These are phyloP conservation scores for Colletotrichum costaricense DNA, from an alignment of 2,329 filamentous ascomycete species.

Conservation along the genomic window DNA sequence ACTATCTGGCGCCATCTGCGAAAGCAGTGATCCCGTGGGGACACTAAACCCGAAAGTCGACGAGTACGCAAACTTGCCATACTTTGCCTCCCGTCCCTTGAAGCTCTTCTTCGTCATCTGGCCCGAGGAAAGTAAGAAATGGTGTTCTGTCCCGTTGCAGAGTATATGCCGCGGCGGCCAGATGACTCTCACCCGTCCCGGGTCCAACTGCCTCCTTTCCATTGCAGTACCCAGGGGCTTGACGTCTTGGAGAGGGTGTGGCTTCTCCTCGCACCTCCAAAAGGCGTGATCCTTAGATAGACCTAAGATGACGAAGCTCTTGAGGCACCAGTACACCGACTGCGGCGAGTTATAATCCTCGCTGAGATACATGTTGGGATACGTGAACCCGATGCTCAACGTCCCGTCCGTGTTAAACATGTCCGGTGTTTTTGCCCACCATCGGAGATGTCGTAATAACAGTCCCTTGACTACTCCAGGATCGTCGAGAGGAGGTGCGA, in stretches of 20 bases:
- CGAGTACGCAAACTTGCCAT: slow-evolving; percentile 52
- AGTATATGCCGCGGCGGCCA: slow-evolving; percentile 53
- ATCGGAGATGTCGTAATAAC: slow-evolving; percentile 55
- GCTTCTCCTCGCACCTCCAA: slow-evolving; percentile 51
- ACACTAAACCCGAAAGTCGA: slow-evolving; percentile 51
- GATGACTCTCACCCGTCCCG: neutral
- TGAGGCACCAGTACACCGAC: slow-evolving; percentile 60
- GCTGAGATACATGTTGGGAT: slow-evolving; percentile 57
- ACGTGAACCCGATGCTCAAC: slow-evolving; percentile 49
- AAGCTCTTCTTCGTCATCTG: slow-evolving; percentile 47
- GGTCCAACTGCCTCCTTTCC: neutral
- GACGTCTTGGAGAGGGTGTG: slow-evolving; percentile 42
- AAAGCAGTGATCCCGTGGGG: slow-evolving; percentile 43
- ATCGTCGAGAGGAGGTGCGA: slow-evolving; percentile 46
- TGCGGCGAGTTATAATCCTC: slow-evolving; percentile 64
- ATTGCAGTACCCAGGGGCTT: neutral
- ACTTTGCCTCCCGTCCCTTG: slow-evolving; percentile 51
- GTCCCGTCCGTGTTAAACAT: slow-evolving; percentile 57
- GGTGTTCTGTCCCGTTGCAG: slow-evolving; percentile 47
- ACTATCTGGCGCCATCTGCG: slow-evolving; percentile 39
- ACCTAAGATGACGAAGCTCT: slow-evolving; percentile 52
- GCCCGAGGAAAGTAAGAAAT: slow-evolving; percentile 50
- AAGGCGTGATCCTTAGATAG: slow-evolving; percentile 49
- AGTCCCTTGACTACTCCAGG: slow-evolving; percentile 52
- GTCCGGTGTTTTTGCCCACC: slow-evolving; percentile 50